Conservation (phyloP, 305 asterid species). For the Rubia tinctorum region DNA sequence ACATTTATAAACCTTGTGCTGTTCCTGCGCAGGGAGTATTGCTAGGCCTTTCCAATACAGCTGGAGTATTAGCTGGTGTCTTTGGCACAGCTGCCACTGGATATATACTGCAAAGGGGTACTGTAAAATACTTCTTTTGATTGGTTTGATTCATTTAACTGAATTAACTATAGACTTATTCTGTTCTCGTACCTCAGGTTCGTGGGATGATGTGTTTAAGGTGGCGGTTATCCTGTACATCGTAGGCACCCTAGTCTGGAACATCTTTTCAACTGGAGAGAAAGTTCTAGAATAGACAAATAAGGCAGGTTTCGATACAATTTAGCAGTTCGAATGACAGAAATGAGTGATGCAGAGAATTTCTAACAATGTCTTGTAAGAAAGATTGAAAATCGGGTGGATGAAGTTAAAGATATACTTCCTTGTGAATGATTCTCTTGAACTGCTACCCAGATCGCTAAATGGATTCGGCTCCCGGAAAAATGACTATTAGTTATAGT, state of each 20-base stretch:
- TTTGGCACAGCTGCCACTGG: constrained; percentile 99
- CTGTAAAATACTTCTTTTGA: constrained; percentile 20
- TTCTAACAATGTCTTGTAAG: background rate
- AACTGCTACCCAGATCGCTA: background rate
- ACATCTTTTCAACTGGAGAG: constrained; percentile 82
- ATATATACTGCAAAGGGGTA: constrained; percentile 95
- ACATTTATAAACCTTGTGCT: background rate
- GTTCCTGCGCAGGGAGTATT: constrained; percentile 67
- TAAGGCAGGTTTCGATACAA: background rate
- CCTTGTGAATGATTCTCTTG: background rate
- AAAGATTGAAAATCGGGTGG: background rate
- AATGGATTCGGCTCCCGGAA: constrained; percentile 5
- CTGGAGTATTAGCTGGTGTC: constrained; percentile 98
- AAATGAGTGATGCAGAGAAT: background rate
- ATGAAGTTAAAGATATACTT: constrained; percentile 1
- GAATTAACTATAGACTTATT: background rate
- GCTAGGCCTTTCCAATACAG: constrained; percentile 86
- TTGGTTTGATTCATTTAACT: background rate
- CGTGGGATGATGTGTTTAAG: constrained; percentile 95
- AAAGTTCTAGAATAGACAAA: constrained; percentile 57
- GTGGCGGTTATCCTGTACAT: constrained; percentile 79
- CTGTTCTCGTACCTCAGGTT: constrained; percentile 45
- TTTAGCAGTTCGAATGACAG: background rate
- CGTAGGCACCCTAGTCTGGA: constrained; percentile 88
- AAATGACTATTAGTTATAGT: background rate